Base-by-base conservation (phyloP, 2,329 filamentous ascomycete genomes). In the Boeremia exigua region DNA sequence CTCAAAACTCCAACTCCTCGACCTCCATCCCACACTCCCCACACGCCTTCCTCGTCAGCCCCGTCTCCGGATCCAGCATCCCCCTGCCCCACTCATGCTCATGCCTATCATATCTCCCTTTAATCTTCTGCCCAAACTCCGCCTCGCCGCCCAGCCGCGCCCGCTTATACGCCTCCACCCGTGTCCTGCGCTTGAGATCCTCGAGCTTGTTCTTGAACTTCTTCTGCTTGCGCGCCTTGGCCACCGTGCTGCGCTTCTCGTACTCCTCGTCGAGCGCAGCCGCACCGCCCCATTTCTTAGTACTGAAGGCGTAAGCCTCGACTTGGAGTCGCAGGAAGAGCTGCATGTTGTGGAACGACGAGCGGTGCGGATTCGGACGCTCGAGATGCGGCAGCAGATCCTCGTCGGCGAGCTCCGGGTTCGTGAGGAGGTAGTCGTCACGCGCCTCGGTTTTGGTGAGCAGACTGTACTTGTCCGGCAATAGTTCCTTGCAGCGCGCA, bases 301-400 rank as follows among this genome's bases (percentile, higher is more conserved):
- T 76, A 0, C 80, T 86, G 67, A 98, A 88, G 0, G 94, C 95
- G 71, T 97, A 97, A 53, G 92, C 92, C 72, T 99, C 95, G 2
- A 99, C 91, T 72, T 99, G 95, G 58, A 87, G 96, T 0, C 95
- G 89, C 19, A 99, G 81, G 73, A 95, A 99, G 2, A 99, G 84
- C 88, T 96, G 96, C 95, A 99, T 99, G 80, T 96, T 92, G 75
- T 97, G 92, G 91, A 92, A 99, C 55, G 93, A 92, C 0, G 90
- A 87, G 74, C 97, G 97, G 78, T 97, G 95, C 0, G 95, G 95
- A 68, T 99, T 99, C 1, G 95, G 94, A 30, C 88, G 88, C 49
- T 90, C 89, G 8, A 99, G 82, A 73, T 96, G 93, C 0, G 94
- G 94, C 0, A 99, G 82, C 1, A 99, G 81, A 14, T 93, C 89